These are phyloP conservation scores for Davidsoniella neocaledoniae DNA, from an alignment of 2,329 filamentous ascomycete species.

Conservation along the genomic window DNA sequence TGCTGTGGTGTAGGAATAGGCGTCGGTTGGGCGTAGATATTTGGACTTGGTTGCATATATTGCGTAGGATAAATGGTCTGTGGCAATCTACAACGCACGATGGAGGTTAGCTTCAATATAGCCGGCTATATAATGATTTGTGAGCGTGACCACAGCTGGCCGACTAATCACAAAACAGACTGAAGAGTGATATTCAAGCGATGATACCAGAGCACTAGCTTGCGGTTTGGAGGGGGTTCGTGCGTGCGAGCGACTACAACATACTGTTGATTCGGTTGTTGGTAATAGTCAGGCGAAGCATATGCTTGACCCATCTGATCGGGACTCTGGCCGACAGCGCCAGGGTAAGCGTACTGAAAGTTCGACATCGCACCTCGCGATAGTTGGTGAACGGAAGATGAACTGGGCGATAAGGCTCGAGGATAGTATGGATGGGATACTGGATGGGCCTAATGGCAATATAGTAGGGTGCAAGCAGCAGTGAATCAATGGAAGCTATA, in stretches of 20 bases:
- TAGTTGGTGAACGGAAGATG: background rate
- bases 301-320: background rate
- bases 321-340: background rate
- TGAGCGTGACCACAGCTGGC: too few species aligned
- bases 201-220: too few species aligned
- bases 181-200: too few species aligned
- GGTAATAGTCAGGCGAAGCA: background rate
- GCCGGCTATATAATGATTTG: too few species aligned
- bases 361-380: background rate
- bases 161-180: too few species aligned
- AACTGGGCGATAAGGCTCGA: background rate
- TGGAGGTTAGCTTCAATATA: too few species aligned
- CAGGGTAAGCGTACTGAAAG: background rate
- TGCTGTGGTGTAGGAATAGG: background rate
- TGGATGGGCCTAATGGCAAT: background rate
- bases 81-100: background rate
- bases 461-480: too few species aligned
- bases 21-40: too few species aligned
- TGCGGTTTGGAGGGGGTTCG: too few species aligned
- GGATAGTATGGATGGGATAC: background rate
- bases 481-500: too few species aligned
- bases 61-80: background rate
- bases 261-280: background rate
- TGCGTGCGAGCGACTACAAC: background rate
- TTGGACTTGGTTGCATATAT: background rate